These are phyloP conservation scores for Microdochium trichocladiopsis DNA, from an alignment of 2,329 filamentous ascomycete genomes.

Conservation along the genomic window DNA sequence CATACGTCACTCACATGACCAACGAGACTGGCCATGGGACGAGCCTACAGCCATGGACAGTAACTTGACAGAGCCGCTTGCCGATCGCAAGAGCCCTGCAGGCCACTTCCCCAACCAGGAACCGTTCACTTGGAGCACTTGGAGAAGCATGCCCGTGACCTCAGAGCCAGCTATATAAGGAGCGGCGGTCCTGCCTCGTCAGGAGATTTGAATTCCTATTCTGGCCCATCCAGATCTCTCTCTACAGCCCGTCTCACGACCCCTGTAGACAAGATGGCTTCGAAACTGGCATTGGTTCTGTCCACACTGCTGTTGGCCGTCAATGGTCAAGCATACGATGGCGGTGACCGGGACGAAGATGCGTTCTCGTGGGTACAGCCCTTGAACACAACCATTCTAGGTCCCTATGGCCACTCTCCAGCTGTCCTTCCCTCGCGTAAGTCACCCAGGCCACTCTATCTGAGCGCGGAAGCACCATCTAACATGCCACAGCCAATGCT, in stretches of 20 bases:
- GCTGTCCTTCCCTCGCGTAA: conserved; percentile 27
- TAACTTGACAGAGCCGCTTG: too few species aligned
- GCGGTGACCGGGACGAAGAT: not conserved
- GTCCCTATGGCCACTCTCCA: conserved; percentile 29
- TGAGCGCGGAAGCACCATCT: not conserved
- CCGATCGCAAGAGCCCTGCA: too few species aligned
- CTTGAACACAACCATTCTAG: conserved; percentile 30
- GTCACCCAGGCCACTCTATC: conserved; percentile 6
- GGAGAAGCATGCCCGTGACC: too few species aligned
- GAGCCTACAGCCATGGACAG: too few species aligned
- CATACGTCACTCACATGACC: too few species aligned
- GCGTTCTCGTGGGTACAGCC: conserved; percentile 31
- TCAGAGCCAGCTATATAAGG: too few species aligned
- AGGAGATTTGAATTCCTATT: not conserved
- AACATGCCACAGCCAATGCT: not conserved
- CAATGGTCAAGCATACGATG: not conserved
- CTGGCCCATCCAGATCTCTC: not conserved
- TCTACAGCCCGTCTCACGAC: not conserved
- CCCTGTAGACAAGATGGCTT: not conserved
- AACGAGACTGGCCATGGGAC: too few species aligned
- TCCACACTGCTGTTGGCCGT: not conserved
- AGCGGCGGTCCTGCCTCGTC: too few species aligned
- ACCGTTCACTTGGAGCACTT: too few species aligned
- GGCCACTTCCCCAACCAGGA: too few species aligned
- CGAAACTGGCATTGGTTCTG: not conserved